Evolutionary conservation across 768 basidiomycete species (phyloP), one percentile per base, ranked within the genome.

Genomic region (Porphyrellus cyaneotinctus): DNA sequence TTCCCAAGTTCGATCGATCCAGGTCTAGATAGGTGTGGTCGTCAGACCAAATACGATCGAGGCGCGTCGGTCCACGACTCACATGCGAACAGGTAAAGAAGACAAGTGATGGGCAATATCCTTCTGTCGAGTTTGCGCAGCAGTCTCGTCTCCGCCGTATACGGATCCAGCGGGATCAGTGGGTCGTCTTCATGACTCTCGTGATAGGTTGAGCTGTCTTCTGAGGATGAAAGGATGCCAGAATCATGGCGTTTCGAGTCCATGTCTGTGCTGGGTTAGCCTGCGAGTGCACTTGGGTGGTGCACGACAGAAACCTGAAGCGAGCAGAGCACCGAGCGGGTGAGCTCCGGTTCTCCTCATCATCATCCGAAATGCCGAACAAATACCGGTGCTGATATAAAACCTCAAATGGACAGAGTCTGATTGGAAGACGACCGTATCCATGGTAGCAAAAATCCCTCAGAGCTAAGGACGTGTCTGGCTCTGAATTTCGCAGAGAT

Each of bases 71-170:
- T 30, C 10, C 37, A 37, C 22, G 42, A 78, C 84, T 66, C 52
- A 86, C 87, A 89, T 28, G 87, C 85, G 65, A 85, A 88, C 24
- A 89, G 74, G 58, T 89, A 89, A 37, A 89, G 75, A n/a, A 87
- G 59, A 60, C 85, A 88, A 2, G 82, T 74, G 41, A 88, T 81
- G 37, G 87, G 87, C 47, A 89, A 69, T 51, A 89, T 88, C 37
- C 85, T 75, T 49, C 59, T 46, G 60, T 89, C 87, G 45, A 89
- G 72, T 61, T 85, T 88, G 61, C 79, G 75, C 20, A 88, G 72
- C 2, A 90, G 75, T 23, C 60, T 67, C 53, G 63, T 72, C 64
- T 87, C 85, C 46, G 79, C 78, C 12, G 47, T 53, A 24, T 17
- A 47, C 18, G 58, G 44, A 17, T 58, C 59, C 23, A 45, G 58